Evolutionary conservation across 306 rosid species (phyloP).

Genomic region (Pachyrhizus erosus): DNA sequence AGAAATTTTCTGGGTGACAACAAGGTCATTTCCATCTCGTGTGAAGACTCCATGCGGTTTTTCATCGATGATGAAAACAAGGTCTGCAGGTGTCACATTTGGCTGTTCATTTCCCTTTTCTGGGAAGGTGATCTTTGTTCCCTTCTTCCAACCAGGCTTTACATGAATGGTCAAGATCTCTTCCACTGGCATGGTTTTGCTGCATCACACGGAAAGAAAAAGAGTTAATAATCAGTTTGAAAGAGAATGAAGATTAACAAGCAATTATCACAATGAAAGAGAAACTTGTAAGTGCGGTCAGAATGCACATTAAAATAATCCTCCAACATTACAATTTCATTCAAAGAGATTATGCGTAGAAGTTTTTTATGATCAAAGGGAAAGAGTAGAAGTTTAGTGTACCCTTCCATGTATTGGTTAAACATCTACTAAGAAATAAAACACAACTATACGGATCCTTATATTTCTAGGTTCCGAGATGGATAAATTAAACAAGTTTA

Average conservation of each 20-base stretch:
- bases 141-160: slow-evolving; percentile 77
- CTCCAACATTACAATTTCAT: background rate
- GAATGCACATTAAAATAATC: background rate
- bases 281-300: background rate
- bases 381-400: background rate
- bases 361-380: background rate
- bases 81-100: slow-evolving; percentile 53
- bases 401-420: background rate
- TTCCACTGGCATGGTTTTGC: slow-evolving; percentile 57
- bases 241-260: background rate
- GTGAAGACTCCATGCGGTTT: slow-evolving; percentile 58
- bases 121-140: slow-evolving; percentile 71
- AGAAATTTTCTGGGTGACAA: slow-evolving; percentile 55
- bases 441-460: too few species aligned
- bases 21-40: slow-evolving; percentile 60
- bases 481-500: background rate
- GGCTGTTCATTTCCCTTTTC: slow-evolving; percentile 70
- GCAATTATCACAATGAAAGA: background rate
- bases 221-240: background rate
- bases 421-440: background rate
- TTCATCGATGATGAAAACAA: slow-evolving; percentile 61
- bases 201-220: slow-evolving; percentile 35
- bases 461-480: background rate
- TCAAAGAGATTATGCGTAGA: background rate
- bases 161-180: slow-evolving; percentile 64